phyloP scores from a whole-genome alignment of 1,139 yeast genomes.

The Taiozyma onychis region DNA sequence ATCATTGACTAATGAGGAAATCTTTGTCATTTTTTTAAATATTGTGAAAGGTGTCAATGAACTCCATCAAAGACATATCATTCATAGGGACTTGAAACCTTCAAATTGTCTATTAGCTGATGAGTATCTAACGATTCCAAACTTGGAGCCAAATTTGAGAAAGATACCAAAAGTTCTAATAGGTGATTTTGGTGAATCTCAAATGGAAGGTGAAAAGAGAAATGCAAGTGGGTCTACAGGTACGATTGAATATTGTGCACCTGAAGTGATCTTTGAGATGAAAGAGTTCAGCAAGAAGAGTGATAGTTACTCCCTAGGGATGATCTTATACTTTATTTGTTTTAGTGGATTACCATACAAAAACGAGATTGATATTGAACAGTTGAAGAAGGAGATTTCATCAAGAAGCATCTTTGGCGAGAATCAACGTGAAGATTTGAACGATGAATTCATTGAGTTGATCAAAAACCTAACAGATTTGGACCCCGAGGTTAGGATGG shows the following conservation, averaged over 20 bases:
- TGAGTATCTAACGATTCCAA: slow-evolving; percentile 20
- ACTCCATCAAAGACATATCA: slow-evolving; percentile 66
- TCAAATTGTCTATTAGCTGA: slow-evolving; percentile 69
- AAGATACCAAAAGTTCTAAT: slow-evolving; percentile 65
- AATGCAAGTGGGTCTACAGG: slow-evolving; percentile 76
- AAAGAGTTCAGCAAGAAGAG: slow-evolving; percentile 56
- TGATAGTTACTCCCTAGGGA: slow-evolving; percentile 78
- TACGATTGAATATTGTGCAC: slow-evolving; percentile 82
- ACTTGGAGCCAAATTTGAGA: slow-evolving; percentile 10
- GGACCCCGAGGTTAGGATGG: slow-evolving; percentile 37
- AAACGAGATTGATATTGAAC: slow-evolving; percentile 31
- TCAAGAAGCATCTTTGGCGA: slow-evolving; percentile 25
- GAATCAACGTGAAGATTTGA: slow-evolving; percentile 30
- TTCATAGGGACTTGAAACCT: slow-evolving; percentile 86
- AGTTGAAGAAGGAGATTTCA: slow-evolving; percentile 37
- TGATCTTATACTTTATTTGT: slow-evolving; percentile 69
- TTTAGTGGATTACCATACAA: slow-evolving; percentile 65
- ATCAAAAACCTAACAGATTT: slow-evolving; percentile 32
- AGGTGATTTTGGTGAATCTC: slow-evolving; percentile 89
- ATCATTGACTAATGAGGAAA: slow-evolving; percentile 39
- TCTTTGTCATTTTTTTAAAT: slow-evolving; percentile 63
- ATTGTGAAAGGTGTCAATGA: slow-evolving; percentile 65
- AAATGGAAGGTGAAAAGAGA: slow-evolving; percentile 54
- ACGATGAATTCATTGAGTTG: slow-evolving; percentile 34
- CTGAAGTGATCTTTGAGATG: slow-evolving; percentile 50